Percentiles rank a stretch among this genome's conserved stretches.
Evolutionary conservation across 1,284 basidiomycete genomes (phyloP).

Genomic region (Heterobasidion annosum): DNA sequence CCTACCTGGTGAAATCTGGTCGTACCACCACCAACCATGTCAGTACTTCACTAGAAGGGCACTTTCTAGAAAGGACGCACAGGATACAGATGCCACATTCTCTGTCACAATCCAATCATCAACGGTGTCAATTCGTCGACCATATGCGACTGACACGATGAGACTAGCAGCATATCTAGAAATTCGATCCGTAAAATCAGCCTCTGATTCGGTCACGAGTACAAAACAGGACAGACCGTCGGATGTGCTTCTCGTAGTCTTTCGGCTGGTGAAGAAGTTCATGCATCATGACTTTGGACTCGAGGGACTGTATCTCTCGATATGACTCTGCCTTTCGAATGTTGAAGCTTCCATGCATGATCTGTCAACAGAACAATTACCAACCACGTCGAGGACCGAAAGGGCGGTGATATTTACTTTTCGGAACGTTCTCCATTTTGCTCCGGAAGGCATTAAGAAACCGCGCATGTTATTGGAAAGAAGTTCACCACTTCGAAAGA

Average conservation of each 20-base stretch:
- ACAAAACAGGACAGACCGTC: constrained; percentile 20
- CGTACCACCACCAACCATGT: too few species aligned
- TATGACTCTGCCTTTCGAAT: constrained; percentile 31
- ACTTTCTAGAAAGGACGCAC: constrained; percentile 16
- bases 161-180: constrained; percentile 37
- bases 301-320: constrained; percentile 37
- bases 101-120: constrained; percentile 38
- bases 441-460: constrained; percentile 36
- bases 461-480: constrained; percentile 40
- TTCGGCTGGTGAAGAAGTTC: constrained; percentile 31
- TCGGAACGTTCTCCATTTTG: constrained; percentile 42
- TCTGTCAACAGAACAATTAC: constrained; percentile 16
- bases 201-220: too few species aligned
- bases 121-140: constrained; percentile 32
- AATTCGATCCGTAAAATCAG: too few species aligned
- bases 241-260: constrained; percentile 33
- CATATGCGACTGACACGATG: constrained; percentile 36
- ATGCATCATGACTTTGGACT: constrained; percentile 35
- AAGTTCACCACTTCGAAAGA: constrained; percentile 30
- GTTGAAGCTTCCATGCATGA: constrained; percentile 36
- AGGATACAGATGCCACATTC: constrained; percentile 32
- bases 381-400: neutral
- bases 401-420: constrained; percentile 21
- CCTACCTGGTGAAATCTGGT: neutral
- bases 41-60: too few species aligned